Base-by-base conservation (phyloP, 176 grass and related monocot genomes). In the Olyra latifolia region DNA sequence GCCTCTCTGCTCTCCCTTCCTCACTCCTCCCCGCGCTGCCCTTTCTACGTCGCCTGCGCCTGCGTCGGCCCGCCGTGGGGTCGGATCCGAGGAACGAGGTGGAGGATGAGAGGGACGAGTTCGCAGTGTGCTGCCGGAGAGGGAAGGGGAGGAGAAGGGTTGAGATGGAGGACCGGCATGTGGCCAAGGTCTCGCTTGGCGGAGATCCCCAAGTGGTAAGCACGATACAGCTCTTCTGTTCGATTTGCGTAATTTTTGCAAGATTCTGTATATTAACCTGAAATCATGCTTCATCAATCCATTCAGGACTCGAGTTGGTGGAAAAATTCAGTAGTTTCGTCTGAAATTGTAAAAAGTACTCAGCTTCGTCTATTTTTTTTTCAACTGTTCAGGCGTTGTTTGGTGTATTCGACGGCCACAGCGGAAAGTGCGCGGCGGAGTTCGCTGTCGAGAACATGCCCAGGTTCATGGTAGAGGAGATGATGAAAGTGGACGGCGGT, bases 381-480 rank as follows among this genome's bases (percentile, higher is more conserved):
- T 43, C 10, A 63, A 72, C 74, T 82, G 10, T 80, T 6, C 85
- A 99, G 97, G 88, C 97, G 23, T 82, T 99, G 29, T 99, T 96
- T 52, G 97, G 88, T n/a, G 88, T 99, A 25, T 99, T 99, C 29
- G 97, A 99, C 53, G 97, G 97, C 3, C 97, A 99, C 81, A 88
- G 87, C 4, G 97, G 97, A 15, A 96, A 96, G 70, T 74, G 39
- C 83, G 97, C 97, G 1, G 93, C 97, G 0, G 93, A 99, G 74
- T 99, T 99, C 58, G 87, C 89, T 63, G 90, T 93, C 4, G 75
- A 88, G 44, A 96, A 96, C 70, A 88, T 99, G 86, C 88, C 91
- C 8, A 75, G 87, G 40, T 86, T 91, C 68, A 80, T 99, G 68
- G 83, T 63, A 10, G 84, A 88, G 62, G 86, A 91, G 80, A 69